A percentile compares a stretch with the other conserved stretches of the same genome.
Conservation (phyloP, 345 rosid species). For the Ricinus communis region DNA sequence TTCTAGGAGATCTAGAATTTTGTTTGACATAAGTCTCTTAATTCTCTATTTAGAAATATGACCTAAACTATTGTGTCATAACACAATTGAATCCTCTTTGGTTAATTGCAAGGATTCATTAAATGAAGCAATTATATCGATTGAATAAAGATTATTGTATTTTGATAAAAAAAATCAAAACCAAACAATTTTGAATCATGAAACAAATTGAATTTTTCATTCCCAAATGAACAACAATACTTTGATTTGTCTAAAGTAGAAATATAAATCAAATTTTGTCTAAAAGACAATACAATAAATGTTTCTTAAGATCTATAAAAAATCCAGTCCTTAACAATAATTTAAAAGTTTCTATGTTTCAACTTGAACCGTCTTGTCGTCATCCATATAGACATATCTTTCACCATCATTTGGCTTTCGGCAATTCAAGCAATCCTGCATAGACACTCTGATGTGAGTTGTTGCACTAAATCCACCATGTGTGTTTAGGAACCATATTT, state of each 20-base stretch:
- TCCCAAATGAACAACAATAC: background rate
- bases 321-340: slow-evolving; percentile 1
- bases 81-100: background rate
- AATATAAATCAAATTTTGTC: too few relatives aligned
- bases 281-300: slow-evolving; percentile 15
- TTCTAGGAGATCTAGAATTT: background rate
- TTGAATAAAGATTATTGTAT: too few relatives aligned
- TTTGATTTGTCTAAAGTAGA: background rate
- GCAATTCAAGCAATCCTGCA: background rate
- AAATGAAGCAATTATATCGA: too few relatives aligned
- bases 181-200: too few relatives aligned
- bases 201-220: too few relatives aligned
- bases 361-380: background rate
- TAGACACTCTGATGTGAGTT: too few relatives aligned
- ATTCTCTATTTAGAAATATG: too few relatives aligned
- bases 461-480: too few relatives aligned
- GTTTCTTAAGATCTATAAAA: slow-evolving; percentile 7
- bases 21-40: background rate
- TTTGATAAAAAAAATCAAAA: too few relatives aligned
- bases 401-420: slow-evolving; percentile 10
- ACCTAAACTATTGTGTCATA: background rate
- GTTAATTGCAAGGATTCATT: slow-evolving; percentile 2
- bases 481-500: too few relatives aligned
- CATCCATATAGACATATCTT: background rate
- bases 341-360: slow-evolving; percentile 8